Percentiles rank a stretch among this genome's conserved stretches.
Evolutionary conservation across 768 basidiomycete species (phyloP).

Genomic region (Cystobasidium ongulense): DNA sequence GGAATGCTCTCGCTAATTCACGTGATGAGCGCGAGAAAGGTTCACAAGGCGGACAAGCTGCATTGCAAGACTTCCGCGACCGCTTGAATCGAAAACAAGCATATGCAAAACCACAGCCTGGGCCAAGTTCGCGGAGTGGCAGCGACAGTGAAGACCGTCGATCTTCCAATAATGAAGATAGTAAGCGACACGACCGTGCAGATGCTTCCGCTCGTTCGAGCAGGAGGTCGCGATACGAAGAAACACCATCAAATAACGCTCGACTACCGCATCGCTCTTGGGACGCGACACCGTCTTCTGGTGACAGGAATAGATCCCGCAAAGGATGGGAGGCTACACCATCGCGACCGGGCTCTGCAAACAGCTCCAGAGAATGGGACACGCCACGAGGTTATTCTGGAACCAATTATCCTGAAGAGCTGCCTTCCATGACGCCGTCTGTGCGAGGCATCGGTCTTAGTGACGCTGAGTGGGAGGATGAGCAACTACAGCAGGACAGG

Average conservation of each 20-base stretch:
- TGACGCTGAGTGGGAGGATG: conserved; percentile 82
- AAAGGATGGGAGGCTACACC: conserved; percentile 39
- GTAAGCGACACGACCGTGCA: conserved; percentile 51
- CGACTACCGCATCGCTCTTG: conserved; percentile 20
- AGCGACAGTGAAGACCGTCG: conserved; percentile 59
- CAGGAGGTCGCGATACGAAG: conserved; percentile 19
- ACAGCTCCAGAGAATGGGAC: conserved; percentile 39
- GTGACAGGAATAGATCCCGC: not conserved
- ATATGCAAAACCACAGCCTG: conserved; percentile 51
- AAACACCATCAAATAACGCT: conserved; percentile 30
- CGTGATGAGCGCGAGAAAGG: conserved; percentile 22
- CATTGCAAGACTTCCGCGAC: conserved; percentile 57
- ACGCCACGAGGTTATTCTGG: conserved; percentile 38
- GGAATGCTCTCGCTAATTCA: conserved; percentile 20
- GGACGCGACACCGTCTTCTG: conserved; percentile 39
- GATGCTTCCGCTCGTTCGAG: not conserved
- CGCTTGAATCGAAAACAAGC: conserved; percentile 58
- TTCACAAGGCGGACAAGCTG: conserved; percentile 12
- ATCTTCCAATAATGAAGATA: conserved; percentile 52
- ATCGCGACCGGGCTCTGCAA: not conserved
- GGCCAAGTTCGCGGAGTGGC: conserved; percentile 42
- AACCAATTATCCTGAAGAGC: conserved; percentile 39
- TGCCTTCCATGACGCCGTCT: conserved; percentile 27
- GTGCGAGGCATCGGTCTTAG: conserved; percentile 42
- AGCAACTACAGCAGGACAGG: conserved; percentile 78